Conservation (phyloP, 345 rosid species). For the Moricandia moricandioides region DNA sequence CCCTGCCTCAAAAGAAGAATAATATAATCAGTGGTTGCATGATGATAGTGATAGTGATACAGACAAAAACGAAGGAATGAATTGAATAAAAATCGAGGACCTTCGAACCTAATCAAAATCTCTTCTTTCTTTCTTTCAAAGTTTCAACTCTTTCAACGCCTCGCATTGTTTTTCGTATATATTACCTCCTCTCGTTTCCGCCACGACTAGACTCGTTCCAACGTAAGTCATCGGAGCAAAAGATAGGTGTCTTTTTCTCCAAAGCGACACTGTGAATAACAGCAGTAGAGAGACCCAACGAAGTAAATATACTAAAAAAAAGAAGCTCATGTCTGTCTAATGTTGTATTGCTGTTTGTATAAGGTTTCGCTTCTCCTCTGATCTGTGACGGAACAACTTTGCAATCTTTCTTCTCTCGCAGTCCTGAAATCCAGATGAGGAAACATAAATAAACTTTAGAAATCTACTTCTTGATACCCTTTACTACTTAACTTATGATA, state of each 20-base stretch:
- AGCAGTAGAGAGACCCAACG: constrained; percentile 9
- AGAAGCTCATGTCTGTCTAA: constrained; percentile 24
- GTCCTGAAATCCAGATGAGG: constrained; percentile 53
- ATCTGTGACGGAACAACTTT: constrained; percentile 78
- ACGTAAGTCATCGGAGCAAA: constrained; percentile 20
- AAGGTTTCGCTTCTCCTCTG: constrained; percentile 60
- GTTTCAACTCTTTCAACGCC: constrained; percentile 13
- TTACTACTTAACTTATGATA: neutral
- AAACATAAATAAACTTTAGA: constrained; percentile 12
- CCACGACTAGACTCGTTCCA: constrained; percentile 17
- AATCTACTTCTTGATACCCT: neutral
- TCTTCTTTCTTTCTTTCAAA: neutral
- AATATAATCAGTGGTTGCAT: neutral
- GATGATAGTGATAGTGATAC: neutral
- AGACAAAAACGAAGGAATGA: constrained; percentile 33
- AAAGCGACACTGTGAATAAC: neutral
- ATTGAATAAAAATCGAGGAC: constrained; percentile 30
- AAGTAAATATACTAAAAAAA: constrained; percentile 12
- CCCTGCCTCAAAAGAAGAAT: neutral
- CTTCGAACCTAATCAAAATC: constrained; percentile 7
- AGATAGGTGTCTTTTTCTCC: neutral
- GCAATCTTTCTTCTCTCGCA: constrained; percentile 91
- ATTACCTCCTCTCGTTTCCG: constrained; percentile 9
- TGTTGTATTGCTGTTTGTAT: constrained; percentile 40
- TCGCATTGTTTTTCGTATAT: constrained; percentile 15